These are phyloP conservation scores for Mortierella sp. DNA, from an alignment of 371 early-diverging fungal genomes.

Conservation along the genomic window DNA sequence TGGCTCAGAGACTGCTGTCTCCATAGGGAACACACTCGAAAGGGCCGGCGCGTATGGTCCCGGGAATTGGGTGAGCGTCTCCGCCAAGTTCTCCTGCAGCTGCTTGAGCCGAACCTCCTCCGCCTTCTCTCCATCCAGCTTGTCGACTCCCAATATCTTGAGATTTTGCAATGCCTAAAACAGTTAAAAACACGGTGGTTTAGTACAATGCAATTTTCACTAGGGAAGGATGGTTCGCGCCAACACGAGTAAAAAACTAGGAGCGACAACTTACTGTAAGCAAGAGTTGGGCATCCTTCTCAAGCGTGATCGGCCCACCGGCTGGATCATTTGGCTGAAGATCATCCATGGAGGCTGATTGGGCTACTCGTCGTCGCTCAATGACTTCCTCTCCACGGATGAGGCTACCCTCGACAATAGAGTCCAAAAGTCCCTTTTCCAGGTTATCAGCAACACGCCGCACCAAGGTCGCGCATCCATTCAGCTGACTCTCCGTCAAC, in stretches of 20 bases:
- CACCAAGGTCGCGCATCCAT: slow-evolving; percentile 25
- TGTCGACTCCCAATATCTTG: slow-evolving; percentile 15
- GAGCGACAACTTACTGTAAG: slow-evolving; percentile 19
- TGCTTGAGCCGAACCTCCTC: slow-evolving; percentile 14
- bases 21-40: not conserved
- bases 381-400: slow-evolving; percentile 11
- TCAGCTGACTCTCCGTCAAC: slow-evolving; percentile 16
- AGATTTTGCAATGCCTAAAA: slow-evolving; percentile 38
- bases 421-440: slow-evolving; percentile 1
- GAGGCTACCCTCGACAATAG: slow-evolving; percentile 14
- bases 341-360: not conserved
- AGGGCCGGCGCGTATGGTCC: not conserved
- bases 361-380: not conserved
- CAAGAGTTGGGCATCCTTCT: slow-evolving; percentile 19
- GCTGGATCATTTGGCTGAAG: not conserved
- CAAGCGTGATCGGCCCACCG: not conserved
- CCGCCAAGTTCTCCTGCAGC: slow-evolving; percentile 2
- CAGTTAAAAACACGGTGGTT: not conserved
- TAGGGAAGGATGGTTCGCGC: not conserved
- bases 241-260: not conserved
- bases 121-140: not conserved
- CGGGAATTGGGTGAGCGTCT: not conserved
- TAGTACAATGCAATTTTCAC: not conserved
- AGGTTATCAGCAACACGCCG: not conserved
- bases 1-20: not conserved